Evolutionary conservation across 2,329 filamentous ascomycete genomes (phyloP).

Genomic region (Pleurostoma richardsiae): DNA sequence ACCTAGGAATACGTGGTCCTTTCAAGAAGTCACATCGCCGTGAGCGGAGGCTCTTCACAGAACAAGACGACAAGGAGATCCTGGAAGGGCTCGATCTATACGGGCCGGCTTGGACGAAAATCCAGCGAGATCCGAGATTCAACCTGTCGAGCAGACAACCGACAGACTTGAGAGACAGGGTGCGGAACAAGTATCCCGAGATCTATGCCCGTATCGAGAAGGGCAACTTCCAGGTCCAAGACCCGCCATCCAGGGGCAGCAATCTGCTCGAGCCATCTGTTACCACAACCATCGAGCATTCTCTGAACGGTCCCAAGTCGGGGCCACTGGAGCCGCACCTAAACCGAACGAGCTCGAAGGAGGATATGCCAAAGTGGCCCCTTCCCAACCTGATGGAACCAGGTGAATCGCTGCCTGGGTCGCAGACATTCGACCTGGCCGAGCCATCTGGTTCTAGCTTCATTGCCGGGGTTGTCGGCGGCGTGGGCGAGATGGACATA

Average conservation of each 20-base stretch:
- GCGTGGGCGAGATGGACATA: constrained; percentile 55
- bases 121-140: constrained; percentile 55
- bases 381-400: constrained; percentile 16
- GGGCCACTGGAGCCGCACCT: constrained; percentile 32
- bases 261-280: constrained; percentile 46
- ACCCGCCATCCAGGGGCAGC: constrained; percentile 32
- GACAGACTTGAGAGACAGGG: constrained; percentile 57
- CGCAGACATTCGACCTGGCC: constrained; percentile 36
- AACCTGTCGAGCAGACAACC: constrained; percentile 54
- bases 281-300: constrained; percentile 42
- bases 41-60: constrained; percentile 55
- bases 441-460: constrained; percentile 33
- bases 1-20: constrained; percentile 55
- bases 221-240: constrained; percentile 40
- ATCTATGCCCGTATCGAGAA: constrained; percentile 54
- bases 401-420: constrained; percentile 26
- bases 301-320: constrained; percentile 31
- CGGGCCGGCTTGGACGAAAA: constrained; percentile 61
- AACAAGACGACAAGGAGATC: constrained; percentile 59
- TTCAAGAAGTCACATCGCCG: constrained; percentile 59
- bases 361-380: constrained; percentile 42
- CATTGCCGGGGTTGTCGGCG: constrained; percentile 35
- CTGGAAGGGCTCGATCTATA: constrained; percentile 54
- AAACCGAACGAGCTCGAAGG: constrained; percentile 34
- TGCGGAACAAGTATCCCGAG: constrained; percentile 59